phyloP scores from a whole-genome alignment of 345 rosid species.

The Linum lewisii region DNA sequence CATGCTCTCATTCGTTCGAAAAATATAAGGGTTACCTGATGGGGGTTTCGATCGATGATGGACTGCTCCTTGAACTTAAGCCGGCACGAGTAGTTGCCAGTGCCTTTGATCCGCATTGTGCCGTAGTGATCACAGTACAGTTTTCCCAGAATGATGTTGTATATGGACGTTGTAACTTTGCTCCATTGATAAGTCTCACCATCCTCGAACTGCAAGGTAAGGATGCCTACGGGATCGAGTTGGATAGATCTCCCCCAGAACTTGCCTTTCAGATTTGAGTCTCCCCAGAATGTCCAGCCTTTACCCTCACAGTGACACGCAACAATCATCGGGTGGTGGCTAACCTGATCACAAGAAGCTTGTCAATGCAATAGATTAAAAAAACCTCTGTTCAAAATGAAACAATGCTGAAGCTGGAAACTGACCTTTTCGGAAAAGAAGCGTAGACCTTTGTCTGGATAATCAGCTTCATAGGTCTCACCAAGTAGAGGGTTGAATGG shows the following conservation, averaged over 20 bases:
- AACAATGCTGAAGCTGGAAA: conserved; percentile 2
- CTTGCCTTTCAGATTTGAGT: conserved; percentile 95
- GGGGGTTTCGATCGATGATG: conserved; percentile 93
- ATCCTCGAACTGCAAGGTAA: conserved; percentile 80
- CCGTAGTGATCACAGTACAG: conserved; percentile 96
- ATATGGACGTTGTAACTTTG: conserved; percentile 96
- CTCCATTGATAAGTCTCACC: conserved; percentile 93
- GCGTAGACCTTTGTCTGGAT: conserved; percentile 94
- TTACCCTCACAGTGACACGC: conserved; percentile 99
- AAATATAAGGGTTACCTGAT: conserved; percentile 50
- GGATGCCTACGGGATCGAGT: conserved; percentile 92
- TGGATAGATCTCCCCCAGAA: conserved; percentile 98
- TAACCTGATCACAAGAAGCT: conserved; percentile 51
- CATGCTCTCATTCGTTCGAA: conserved; percentile 2
- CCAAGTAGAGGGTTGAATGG: conserved; percentile 98
- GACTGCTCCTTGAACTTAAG: conserved; percentile 99
- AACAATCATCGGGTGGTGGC: conserved; percentile 96
- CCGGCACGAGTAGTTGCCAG: conserved; percentile 76
- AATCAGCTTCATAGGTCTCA: conserved; percentile 97
- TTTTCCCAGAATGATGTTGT: conserved; percentile 93
- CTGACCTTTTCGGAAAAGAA: conserved; percentile 92
- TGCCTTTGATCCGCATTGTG: conserved; percentile 89
- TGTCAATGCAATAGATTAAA: conserved; percentile 11
- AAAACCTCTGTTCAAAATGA: not conserved
- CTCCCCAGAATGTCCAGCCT: conserved; percentile 99